phyloP scores from a whole-genome alignment of 1,139 yeast species.

The Candida sanyaensis region DNA sequence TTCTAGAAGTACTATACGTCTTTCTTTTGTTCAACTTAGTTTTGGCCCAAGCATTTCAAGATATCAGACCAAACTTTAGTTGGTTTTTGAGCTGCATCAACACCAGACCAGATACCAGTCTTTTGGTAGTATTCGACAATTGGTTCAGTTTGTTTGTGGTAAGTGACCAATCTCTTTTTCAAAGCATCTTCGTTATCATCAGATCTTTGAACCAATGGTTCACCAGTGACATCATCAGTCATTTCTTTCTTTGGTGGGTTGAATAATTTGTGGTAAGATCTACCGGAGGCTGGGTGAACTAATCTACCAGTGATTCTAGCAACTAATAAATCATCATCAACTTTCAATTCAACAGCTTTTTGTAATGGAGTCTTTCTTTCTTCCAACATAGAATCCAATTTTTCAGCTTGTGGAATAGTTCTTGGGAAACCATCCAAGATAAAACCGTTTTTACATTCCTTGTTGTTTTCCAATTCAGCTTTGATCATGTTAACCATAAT shows the following conservation, averaged over 20 bases:
- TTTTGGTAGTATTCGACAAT: conserved; percentile 95
- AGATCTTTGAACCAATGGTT: conserved; percentile 95
- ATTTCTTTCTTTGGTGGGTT: conserved; percentile 96
- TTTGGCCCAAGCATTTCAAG: conserved; percentile 76
- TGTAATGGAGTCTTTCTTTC: conserved; percentile 84
- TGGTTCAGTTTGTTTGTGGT: conserved; percentile 98
- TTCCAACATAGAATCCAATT: conserved; percentile 85
- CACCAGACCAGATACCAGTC: conserved; percentile 91
- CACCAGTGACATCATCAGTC: conserved; percentile 96
- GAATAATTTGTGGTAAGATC: conserved; percentile 97
- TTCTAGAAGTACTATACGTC: neutral
- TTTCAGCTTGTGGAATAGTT: conserved; percentile 98
- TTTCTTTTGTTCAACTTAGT: neutral
- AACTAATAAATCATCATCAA: conserved; percentile 94
- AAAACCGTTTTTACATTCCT: conserved; percentile 88
- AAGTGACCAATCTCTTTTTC: conserved; percentile 89
- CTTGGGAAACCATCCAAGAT: conserved; percentile 99
- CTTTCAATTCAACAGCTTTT: conserved; percentile 91
- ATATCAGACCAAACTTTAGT: conserved; percentile 87
- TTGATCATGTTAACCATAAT: conserved; percentile 98
- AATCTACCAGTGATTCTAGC: conserved; percentile 98
- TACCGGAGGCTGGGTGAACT: conserved; percentile 96
- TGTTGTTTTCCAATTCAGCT: conserved; percentile 81
- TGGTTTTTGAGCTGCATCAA: conserved; percentile 96
- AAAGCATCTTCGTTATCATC: conserved; percentile 98